Base-by-base conservation (phyloP, 768 basidiomycete species). In the Podaxis sp. region DNA sequence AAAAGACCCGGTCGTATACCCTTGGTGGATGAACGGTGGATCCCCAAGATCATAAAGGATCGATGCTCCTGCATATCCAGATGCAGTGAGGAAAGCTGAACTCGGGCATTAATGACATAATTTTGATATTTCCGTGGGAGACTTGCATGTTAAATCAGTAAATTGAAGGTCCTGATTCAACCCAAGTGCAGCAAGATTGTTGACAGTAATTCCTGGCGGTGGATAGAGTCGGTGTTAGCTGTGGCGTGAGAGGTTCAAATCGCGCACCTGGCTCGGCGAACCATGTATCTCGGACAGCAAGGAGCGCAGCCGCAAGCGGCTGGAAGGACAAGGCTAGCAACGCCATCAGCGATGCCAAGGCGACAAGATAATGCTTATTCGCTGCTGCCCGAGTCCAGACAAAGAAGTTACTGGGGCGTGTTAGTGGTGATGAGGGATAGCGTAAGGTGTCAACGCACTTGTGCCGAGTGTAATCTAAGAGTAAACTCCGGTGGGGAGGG, bases 381-480 rank as follows among this genome's bases (percentile, higher is more conserved):
- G 67, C 62, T 4, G 79, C 74, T 10, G 83, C 84, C 10, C 70
- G 70, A 3, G 75, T 73, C 81, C 82, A 82, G 5, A 83, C 81
- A 30, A 80, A 49, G 63, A 82, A 78, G 58, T 82, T 84, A 66
- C 82, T 84, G 56, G 0, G 36, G 44, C 11, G 48, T 8, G 65
- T 58, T 36, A 63, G 41, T 22, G 28, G 28, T 15, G n/a, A 58
- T 38, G 54, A 20, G 24, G 11, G 40, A 40, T 55, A 57, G 55
- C 46, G n/a, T 20, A 41, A 58, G 11, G 12, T 17, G 13, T 11
- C 33, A 36, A 66, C 74, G 11, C 56, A 82, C 83, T 80, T 84
- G n/a, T 74, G 73, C 22, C 82, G 77, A 0, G 83, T 84, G 62
- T 86, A 85, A 69, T 86, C 85, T 36, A 86, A 69, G 12, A 86